Evolutionary conservation across 306 rosid genomes (phyloP).

Genomic region (Corylus heterophylla): DNA sequence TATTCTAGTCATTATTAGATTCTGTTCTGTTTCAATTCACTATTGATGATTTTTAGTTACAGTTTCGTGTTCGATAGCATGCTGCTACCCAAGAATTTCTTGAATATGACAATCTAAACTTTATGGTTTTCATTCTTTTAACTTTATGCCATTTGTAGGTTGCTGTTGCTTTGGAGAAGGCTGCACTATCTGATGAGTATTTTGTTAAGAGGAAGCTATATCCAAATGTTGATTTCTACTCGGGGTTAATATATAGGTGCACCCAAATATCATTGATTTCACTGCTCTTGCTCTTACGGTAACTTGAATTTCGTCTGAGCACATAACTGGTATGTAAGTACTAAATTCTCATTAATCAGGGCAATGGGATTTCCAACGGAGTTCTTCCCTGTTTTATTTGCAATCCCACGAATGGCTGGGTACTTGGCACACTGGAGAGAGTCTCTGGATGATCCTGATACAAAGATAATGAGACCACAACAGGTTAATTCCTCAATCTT

Average conservation of each 20-base stretch:
- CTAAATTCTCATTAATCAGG: constrained; percentile 41
- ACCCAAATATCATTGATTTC: constrained; percentile 3
- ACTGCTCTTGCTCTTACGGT: neutral
- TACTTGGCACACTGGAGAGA: constrained; percentile 95
- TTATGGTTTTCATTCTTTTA: constrained; percentile 4
- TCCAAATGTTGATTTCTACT: constrained; percentile 95
- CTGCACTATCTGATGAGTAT: constrained; percentile 82
- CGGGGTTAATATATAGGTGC: constrained; percentile 77
- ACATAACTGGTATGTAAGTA: neutral
- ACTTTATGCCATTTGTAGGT: constrained; percentile 45
- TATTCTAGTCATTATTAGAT: neutral
- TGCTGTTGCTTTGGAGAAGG: constrained; percentile 85
- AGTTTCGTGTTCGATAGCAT: neutral
- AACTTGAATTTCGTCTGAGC: neutral
- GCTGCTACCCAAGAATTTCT: neutral
- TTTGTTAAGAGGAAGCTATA: constrained; percentile 86
- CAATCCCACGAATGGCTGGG: constrained; percentile 96
- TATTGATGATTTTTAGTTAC: neutral
- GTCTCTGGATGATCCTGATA: constrained; percentile 90
- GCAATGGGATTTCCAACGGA: constrained; percentile 94
- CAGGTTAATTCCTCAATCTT: constrained; percentile 53
- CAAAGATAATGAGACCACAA: constrained; percentile 90
- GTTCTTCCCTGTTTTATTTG: constrained; percentile 80
- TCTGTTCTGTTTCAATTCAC: neutral
- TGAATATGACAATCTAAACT: neutral